Conservation (phyloP, 2,329 filamentous ascomycete genomes). For the Colletotrichum euphorbiae region DNA sequence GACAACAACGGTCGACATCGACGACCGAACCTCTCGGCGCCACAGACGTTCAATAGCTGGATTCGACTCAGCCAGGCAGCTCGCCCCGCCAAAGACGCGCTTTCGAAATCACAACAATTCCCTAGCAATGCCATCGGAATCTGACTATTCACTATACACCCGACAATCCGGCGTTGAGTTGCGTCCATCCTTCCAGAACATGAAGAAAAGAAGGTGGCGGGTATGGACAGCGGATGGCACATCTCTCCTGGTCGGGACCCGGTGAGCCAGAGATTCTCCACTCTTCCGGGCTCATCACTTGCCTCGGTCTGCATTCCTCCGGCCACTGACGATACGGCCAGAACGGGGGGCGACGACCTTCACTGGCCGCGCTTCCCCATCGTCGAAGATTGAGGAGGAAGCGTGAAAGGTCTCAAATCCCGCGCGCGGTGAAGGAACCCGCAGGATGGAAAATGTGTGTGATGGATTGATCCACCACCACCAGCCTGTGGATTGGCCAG, state of each 20-base stretch:
- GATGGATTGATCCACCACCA: conserved; percentile 10
- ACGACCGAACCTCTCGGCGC: conserved; percentile 14
- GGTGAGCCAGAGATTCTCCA: conserved; percentile 30
- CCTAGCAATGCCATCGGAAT: background rate
- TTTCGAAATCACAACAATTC: conserved; percentile 1
- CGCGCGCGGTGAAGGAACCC: conserved; percentile 25
- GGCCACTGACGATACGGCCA: conserved; percentile 31
- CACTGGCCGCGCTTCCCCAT: conserved; percentile 21
- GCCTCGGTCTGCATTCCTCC: conserved; percentile 37
- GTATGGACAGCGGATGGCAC: conserved; percentile 30
- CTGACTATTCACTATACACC: conserved; percentile 14
- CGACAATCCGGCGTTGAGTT: background rate
- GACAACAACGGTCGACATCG: conserved; percentile 19
- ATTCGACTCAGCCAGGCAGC: conserved; percentile 1
- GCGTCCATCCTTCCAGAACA: conserved; percentile 26
- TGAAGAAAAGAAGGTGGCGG: conserved; percentile 36
- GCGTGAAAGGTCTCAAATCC: conserved; percentile 16
- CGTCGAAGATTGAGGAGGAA: conserved; percentile 13
- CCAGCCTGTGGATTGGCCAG: conserved; percentile 24
- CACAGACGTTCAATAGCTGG: background rate
- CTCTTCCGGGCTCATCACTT: conserved; percentile 26
- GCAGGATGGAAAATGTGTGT: conserved; percentile 4
- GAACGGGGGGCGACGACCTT: background rate
- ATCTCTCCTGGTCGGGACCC: conserved; percentile 29
- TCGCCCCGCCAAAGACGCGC: background rate